These are phyloP conservation scores for Mycosphaerella sp. DNA, from an alignment of 2,329 filamentous ascomycete genomes.

Conservation along the genomic window DNA sequence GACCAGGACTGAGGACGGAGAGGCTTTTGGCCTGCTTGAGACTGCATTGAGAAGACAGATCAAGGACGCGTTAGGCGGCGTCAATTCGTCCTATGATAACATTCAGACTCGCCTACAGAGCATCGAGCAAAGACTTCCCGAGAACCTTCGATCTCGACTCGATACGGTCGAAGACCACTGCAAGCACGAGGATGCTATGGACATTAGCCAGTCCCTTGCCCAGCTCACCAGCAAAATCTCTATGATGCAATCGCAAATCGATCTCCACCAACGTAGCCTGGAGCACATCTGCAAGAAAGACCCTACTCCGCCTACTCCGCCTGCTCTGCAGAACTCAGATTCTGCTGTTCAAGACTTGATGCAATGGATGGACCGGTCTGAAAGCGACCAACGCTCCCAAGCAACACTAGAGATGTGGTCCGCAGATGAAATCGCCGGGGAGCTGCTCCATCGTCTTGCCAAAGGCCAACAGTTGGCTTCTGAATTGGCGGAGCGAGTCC, in stretches of 20 bases:
- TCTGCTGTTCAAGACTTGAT: neutral
- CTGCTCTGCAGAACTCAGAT: neutral
- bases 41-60: constrained; percentile 5
- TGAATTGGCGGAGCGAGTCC: neutral
- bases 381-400: neutral
- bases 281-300: neutral
- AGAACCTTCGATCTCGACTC: constrained; percentile 5
- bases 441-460: constrained; percentile 1
- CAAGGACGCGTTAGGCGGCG: constrained; percentile 3
- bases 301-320: neutral
- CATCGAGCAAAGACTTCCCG: constrained; percentile 4
- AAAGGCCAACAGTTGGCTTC: neutral
- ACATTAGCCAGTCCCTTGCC: neutral
- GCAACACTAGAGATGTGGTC: neutral
- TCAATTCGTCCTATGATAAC: constrained; percentile 1
- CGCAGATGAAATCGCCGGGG: neutral
- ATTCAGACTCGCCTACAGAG: constrained; percentile 1
- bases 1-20: constrained; percentile 2
- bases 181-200: neutral
- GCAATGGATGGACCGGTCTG: neutral
- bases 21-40: constrained; percentile 6
- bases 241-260: neutral
- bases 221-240: constrained; percentile 1
- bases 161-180: constrained; percentile 6
- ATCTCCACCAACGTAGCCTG: neutral